Percentiles rank a stretch among this genome's conserved stretches.
phyloP scores from a whole-genome alignment of 2,329 filamentous ascomycete species.

The Ascochyta viciae-villosae region DNA sequence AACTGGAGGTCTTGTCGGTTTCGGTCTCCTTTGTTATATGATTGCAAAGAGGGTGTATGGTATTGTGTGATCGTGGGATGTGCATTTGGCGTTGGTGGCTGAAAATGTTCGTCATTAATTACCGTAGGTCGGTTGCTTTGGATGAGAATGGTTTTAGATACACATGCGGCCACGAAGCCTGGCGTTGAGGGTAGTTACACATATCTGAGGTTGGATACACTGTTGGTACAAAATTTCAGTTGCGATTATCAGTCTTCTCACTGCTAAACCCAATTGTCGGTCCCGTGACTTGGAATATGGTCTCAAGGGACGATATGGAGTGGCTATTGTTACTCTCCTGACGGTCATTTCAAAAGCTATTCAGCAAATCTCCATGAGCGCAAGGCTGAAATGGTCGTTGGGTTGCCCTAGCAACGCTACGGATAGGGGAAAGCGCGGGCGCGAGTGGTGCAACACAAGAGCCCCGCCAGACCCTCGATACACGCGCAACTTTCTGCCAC shows the following conservation, averaged over 20 bases:
- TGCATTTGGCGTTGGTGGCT: too few relatives aligned
- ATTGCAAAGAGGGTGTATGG: slow-evolving; percentile 74
- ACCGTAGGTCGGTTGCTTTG: too few relatives aligned
- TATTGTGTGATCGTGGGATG: slow-evolving; percentile 32
- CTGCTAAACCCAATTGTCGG: too few relatives aligned
- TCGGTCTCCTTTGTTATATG: slow-evolving; percentile 80
- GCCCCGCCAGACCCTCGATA: slow-evolving; percentile 24
- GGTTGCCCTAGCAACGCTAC: slow-evolving; percentile 28
- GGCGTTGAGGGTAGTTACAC: too few relatives aligned
- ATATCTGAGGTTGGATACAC: too few relatives aligned
- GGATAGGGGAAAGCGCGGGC: slow-evolving; percentile 24
- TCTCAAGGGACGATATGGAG: not conserved
- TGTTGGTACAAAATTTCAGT: too few relatives aligned
- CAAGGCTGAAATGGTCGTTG: not conserved
- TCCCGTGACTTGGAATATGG: not conserved
- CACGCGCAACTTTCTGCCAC: slow-evolving; percentile 26
- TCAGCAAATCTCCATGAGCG: not conserved
- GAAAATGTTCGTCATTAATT: too few relatives aligned
- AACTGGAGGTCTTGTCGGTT: slow-evolving; percentile 77
- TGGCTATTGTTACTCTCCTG: too few relatives aligned
- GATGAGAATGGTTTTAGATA: too few relatives aligned
- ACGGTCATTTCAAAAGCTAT: too few relatives aligned
- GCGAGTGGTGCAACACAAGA: slow-evolving; percentile 22
- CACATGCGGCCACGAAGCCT: too few relatives aligned
- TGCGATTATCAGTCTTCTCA: too few relatives aligned